Conservation (phyloP, 257 asterid species). For the Solanum bulbocastanum region DNA sequence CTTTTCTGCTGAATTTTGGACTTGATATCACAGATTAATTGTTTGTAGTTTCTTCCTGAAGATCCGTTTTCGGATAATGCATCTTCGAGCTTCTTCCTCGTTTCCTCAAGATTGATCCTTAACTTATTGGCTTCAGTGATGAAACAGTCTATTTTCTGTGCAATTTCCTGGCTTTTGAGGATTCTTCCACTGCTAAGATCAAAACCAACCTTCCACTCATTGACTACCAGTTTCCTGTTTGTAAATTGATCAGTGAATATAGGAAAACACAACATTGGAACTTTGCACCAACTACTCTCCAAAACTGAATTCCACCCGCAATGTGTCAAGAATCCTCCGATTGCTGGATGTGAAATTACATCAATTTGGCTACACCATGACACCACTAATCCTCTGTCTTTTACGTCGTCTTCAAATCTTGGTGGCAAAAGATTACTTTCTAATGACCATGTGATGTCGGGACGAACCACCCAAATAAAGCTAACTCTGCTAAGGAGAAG, state of each 20-base stretch:
- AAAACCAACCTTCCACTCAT: slow-evolving; percentile 3
- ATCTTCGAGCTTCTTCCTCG: neutral
- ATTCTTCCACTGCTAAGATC: neutral
- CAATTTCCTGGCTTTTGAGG: neutral
- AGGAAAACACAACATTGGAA: slow-evolving; percentile 6
- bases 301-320: slow-evolving; percentile 9
- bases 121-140: neutral
- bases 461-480: slow-evolving; percentile 15
- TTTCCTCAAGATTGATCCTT: neutral
- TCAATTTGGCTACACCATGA: slow-evolving; percentile 9
- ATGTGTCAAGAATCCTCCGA: slow-evolving; percentile 9
- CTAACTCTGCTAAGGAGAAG: neutral
- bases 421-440: slow-evolving; percentile 1
- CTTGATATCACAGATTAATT: neutral
- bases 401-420: neutral
- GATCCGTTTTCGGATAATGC: neutral
- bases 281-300: slow-evolving; percentile 5
- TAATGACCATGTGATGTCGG: neutral
- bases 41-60: neutral
- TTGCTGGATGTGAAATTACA: slow-evolving; percentile 11
- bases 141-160: neutral
- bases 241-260: slow-evolving; percentile 2
- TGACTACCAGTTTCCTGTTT: neutral
- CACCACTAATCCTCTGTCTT: slow-evolving; percentile 7
- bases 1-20: neutral